These are phyloP conservation scores for Zygosaccharomyces bailii DNA, from an alignment of 805 yeast genomes.

Conservation along the genomic window DNA sequence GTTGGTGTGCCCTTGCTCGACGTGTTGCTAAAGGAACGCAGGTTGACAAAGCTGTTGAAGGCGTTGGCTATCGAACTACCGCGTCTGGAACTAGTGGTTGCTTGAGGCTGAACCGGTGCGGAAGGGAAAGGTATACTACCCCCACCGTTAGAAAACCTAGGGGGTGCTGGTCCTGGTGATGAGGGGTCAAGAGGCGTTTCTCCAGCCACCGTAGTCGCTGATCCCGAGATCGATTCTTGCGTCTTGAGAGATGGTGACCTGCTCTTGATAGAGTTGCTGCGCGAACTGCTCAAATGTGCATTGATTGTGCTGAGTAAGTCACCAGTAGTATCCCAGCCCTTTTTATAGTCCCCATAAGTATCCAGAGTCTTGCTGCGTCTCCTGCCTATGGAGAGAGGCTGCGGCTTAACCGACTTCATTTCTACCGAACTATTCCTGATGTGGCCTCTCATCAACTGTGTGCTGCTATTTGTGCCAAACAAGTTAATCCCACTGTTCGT, in stretches of 20 bases:
- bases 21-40: constrained; percentile 29
- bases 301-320: constrained; percentile 12
- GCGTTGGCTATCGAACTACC: constrained; percentile 40
- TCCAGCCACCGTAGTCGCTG: constrained; percentile 8
- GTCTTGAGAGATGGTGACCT: constrained; percentile 12
- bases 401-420: constrained; percentile 9
- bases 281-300: constrained; percentile 14
- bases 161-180: constrained; percentile 6
- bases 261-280: constrained; percentile 14
- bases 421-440: constrained; percentile 14
- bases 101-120: constrained; percentile 3
- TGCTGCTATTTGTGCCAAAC: constrained; percentile 1
- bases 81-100: constrained; percentile 27
- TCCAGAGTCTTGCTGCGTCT: constrained; percentile 36
- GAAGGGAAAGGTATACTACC: constrained; percentile 9
- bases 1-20: constrained; percentile 15
- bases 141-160: constrained; percentile 11
- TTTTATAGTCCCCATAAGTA: constrained; percentile 25
- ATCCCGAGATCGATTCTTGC: constrained; percentile 10
- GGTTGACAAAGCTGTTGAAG: constrained; percentile 37
- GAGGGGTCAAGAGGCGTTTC: not conserved
- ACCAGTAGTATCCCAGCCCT: constrained; percentile 6
- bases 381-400: constrained; percentile 17
- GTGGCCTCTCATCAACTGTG: constrained; percentile 6
- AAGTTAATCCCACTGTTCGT: constrained; percentile 1